Base-by-base conservation (phyloP, 2,329 filamentous ascomycete species). In the Penicillium rolfsii region DNA sequence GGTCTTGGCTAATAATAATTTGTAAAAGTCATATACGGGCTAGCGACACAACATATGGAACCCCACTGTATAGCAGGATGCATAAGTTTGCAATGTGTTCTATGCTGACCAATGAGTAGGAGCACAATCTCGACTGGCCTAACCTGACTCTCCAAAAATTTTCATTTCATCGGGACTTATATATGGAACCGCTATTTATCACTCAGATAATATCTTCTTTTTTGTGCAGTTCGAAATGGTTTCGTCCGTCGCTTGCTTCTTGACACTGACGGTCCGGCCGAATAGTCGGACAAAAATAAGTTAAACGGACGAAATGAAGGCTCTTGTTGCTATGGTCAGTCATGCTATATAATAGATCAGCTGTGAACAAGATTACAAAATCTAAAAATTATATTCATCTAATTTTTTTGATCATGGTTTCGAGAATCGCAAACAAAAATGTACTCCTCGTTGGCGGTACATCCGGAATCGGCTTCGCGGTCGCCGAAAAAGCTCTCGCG, bases 381-480 rank as follows among this genome's bases (percentile, higher is more conserved):
- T 11, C 11, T 1, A 28, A 12, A 11, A 46, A 46, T 46, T 1
- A 3, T 12, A 22, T 46, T 46, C 5, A 3, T 5, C 11, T 14
- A 11, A 12, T 12, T 12, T 22, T 3, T 14, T 35, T 22, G 2
- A 50, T 33, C 9, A 50, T 50, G 48, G n/a, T 9, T n/a, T 50
- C 48, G 36, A 58, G 28, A 49, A 58, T 63, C 30, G 38, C 28
- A 19, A 67, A 75, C 57, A 72, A 71, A 16, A 70, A 70, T 24
- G 68, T 83, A 53, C 82, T 91, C 43, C 75, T 90, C 69, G 80
- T 90, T 50, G 88, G 88, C 48, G 88, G 86, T 43, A 84, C 85
- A 2, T 82, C 83, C 16, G 88, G 88, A 55, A 87, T 90, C 43
- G 88, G 87, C 35, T 85, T 82, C 64, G 81, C 77, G 57, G 84